Conservation (phyloP, 768 basidiomycete species). For the Hygrocybe coccinea region DNA sequence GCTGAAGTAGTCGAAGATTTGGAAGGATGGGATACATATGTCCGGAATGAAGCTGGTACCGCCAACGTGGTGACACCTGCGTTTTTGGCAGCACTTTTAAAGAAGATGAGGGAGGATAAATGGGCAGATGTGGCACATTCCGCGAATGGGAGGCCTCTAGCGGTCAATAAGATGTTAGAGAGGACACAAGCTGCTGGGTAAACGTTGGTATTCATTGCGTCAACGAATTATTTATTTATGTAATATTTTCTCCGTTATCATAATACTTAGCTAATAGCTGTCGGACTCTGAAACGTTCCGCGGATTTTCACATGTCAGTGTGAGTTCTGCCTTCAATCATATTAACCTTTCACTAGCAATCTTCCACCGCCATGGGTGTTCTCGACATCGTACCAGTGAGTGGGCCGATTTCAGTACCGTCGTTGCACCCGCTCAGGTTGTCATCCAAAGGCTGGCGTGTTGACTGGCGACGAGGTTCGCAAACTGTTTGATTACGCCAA, state of each 20-base stretch:
- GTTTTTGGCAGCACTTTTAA: constrained; percentile 51
- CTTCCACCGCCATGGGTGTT: constrained; percentile 54
- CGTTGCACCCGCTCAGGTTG: constrained; percentile 8
- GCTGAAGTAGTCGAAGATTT: constrained; percentile 19
- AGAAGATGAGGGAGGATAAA: constrained; percentile 63
- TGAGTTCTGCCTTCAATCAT: neutral
- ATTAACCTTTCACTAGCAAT: neutral
- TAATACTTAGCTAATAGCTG: too few species aligned
- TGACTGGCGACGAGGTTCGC: constrained; percentile 92
- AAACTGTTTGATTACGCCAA: constrained; percentile 95
- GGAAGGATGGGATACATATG: neutral
- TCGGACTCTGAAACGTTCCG: neutral
- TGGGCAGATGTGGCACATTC: constrained; percentile 53
- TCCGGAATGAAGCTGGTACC: constrained; percentile 15
- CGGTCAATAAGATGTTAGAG: constrained; percentile 70
- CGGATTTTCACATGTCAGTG: neutral
- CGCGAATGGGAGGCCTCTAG: constrained; percentile 45
- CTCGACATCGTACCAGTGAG: constrained; percentile 82
- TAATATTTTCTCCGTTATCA: too few species aligned
- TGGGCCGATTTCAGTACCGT: constrained; percentile 9
- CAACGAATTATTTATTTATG: too few species aligned
- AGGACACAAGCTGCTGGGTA: constrained; percentile 61
- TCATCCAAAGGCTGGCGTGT: constrained; percentile 71
- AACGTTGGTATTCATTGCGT: too few species aligned
- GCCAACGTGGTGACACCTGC: constrained; percentile 50